These are phyloP conservation scores for Sarocladium strictum DNA, from an alignment of 2,329 filamentous ascomycete genomes.

Conservation along the genomic window DNA sequence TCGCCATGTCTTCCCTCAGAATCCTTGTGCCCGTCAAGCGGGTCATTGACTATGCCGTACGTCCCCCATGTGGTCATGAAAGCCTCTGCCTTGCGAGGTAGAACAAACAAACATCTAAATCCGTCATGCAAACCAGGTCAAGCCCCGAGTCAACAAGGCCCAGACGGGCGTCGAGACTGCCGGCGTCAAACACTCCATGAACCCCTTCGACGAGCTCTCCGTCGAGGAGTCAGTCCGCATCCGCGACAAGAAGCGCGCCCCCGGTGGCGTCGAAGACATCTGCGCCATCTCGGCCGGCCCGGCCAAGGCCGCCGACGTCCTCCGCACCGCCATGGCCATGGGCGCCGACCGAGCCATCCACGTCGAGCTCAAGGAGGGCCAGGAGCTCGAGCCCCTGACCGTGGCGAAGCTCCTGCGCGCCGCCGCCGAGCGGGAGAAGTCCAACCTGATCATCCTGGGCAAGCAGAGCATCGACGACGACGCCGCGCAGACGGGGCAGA, in stretches of 20 bases:
- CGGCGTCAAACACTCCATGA: conserved; percentile 96
- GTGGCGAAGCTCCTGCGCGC: conserved; percentile 84
- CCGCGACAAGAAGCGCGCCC: conserved; percentile 74
- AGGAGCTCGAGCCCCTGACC: conserved; percentile 79
- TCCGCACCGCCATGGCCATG: conserved; percentile 98
- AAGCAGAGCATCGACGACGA: conserved; percentile 99
- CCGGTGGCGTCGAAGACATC: conserved; percentile 80
- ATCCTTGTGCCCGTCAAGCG: conserved; percentile 78
- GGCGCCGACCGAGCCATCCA: conserved; percentile 89
- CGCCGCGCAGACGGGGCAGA: conserved; percentile 91
- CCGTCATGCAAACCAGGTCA: no score
- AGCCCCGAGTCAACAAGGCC: conserved; percentile 63
- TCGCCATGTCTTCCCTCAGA: conserved; percentile 56
- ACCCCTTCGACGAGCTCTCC: conserved; percentile 97
- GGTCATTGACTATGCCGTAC: conserved; percentile 81
- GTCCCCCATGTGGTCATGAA: conserved; percentile 23
- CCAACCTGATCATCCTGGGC: conserved; percentile 87
- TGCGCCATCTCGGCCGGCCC: conserved; percentile 85
- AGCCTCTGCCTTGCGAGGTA: conserved; percentile 13
- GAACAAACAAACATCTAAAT: no score
- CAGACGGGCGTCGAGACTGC: conserved; percentile 85
- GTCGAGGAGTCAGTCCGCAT: conserved; percentile 94
- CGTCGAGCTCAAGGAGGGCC: conserved; percentile 70
- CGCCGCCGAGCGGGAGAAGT: conserved; percentile 75
- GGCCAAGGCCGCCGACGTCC: conserved; percentile 76